These are phyloP conservation scores for Neurospora intermedia DNA, from an alignment of 495 filamentous ascomycete species.

Conservation along the genomic window DNA sequence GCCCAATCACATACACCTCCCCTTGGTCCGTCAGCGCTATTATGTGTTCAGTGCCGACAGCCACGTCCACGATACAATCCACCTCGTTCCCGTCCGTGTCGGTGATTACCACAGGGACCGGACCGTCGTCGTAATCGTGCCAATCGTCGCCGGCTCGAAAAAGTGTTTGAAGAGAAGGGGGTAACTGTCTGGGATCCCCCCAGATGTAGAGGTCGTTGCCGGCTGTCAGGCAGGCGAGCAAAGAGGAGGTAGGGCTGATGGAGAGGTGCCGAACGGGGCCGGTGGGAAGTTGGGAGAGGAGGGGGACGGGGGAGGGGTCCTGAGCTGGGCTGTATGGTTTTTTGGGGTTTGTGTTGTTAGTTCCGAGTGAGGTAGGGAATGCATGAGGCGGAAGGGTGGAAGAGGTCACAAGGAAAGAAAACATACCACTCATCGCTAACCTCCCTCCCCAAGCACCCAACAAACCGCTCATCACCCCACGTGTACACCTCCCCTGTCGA, in stretches of 20 bases:
- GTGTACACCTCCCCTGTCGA: slow-evolving; percentile 40
- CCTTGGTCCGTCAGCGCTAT: slow-evolving; percentile 41
- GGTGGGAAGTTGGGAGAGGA: slow-evolving; percentile 39
- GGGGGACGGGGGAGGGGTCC: slow-evolving; percentile 32
- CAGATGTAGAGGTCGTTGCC: slow-evolving; percentile 54
- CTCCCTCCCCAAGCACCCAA: slow-evolving; percentile 36
- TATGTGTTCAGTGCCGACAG: slow-evolving; percentile 47
- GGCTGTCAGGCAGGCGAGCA: slow-evolving; percentile 44
- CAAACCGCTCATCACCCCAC: slow-evolving; percentile 50
- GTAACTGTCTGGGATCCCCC: slow-evolving; percentile 31
- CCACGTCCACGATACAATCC: slow-evolving; percentile 42
- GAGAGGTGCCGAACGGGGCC: slow-evolving; percentile 43
- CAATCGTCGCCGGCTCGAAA: not conserved
- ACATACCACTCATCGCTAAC: slow-evolving; percentile 8
- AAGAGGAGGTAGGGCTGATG: slow-evolving; percentile 35
- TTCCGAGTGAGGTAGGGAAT: not conserved
- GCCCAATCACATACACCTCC: slow-evolving; percentile 45
- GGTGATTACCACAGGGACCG: slow-evolving; percentile 27
- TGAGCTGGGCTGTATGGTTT: slow-evolving; percentile 25
- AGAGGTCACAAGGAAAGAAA: not conserved
- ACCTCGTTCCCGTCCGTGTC: slow-evolving; percentile 4
- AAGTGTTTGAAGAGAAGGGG: not conserved
- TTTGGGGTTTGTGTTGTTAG: not conserved
- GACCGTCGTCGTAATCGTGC: slow-evolving; percentile 13
- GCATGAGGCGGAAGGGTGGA: too few relatives aligned